Conservation (phyloP, 331 rosid species). For the Pyrus hybrid region DNA sequence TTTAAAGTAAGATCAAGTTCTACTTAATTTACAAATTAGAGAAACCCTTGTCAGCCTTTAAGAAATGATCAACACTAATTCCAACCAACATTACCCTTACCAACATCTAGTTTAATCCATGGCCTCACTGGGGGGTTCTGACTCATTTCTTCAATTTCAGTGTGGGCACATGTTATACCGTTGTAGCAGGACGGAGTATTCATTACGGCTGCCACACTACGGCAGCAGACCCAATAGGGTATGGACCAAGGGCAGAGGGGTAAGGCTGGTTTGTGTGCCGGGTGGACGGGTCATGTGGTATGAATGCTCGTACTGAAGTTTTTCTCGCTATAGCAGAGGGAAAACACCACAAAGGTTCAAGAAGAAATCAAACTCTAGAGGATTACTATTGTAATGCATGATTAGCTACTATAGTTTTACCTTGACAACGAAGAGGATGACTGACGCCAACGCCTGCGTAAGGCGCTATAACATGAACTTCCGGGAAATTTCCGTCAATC, state of each 20-base stretch:
- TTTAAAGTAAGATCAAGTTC: background rate
- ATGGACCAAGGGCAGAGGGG: no score
- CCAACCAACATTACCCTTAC: conserved; percentile 18
- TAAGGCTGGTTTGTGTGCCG: no score
- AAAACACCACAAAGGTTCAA: background rate
- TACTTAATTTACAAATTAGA: conserved; percentile 9
- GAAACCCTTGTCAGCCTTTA: conserved; percentile 13
- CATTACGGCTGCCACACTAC: no score
- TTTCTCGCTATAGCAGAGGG: background rate
- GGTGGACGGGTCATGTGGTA: no score
- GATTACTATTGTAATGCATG: conserved; percentile 31
- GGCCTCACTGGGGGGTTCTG: conserved; percentile 3
- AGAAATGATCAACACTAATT: background rate
- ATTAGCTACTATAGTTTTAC: conserved; percentile 7
- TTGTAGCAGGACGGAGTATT: no score
- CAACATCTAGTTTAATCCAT: conserved; percentile 30
- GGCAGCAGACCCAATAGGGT: no score
- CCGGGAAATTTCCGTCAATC: conserved; percentile 21
- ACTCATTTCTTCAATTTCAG: conserved; percentile 1
- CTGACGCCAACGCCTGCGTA: no score
- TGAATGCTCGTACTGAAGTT: background rate
- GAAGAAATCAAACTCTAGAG: background rate
- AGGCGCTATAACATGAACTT: background rate
- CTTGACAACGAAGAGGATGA: no score
- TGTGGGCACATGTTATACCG: background rate